Conservation (phyloP, 1,284 basidiomycete species). For the Irpex sp. region DNA sequence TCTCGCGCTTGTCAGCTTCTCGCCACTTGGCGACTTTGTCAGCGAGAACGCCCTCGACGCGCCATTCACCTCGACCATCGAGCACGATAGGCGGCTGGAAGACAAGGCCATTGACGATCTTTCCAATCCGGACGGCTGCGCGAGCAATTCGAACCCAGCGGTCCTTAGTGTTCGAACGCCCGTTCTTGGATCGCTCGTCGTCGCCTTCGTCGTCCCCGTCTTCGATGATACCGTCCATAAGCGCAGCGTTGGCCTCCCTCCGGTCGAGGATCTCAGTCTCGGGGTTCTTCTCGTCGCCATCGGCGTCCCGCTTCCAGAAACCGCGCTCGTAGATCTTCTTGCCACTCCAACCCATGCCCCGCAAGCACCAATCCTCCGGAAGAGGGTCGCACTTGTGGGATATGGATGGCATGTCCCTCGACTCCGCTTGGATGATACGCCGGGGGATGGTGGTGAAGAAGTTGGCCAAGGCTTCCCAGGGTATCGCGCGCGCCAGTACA, state of each 20-base stretch:
- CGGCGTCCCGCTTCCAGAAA: conserved; percentile 71
- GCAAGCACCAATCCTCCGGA: conserved; percentile 92
- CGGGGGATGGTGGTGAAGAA: conserved; percentile 68
- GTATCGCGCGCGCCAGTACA: conserved; percentile 73
- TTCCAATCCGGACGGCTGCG: conserved; percentile 66
- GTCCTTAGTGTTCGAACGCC: conserved; percentile 28
- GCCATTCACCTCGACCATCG: conserved; percentile 59
- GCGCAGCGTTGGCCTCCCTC: conserved; percentile 43
- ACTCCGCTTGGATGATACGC: conserved; percentile 39
- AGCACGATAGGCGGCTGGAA: conserved; percentile 31
- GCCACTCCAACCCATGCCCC: conserved; percentile 95
- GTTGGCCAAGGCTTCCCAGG: conserved; percentile 75
- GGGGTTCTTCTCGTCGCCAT: conserved; percentile 56
- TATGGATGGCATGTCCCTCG: conserved; percentile 38
- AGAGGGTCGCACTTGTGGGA: conserved; percentile 70
- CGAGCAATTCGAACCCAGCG: conserved; percentile 79
- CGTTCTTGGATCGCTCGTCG: conserved; percentile 31
- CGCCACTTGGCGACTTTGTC: conserved; percentile 71
- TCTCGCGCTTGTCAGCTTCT: conserved; percentile 59
- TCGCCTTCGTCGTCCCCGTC: conserved; percentile 55
- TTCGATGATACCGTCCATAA: conserved; percentile 79
- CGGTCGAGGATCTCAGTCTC: conserved; percentile 82
- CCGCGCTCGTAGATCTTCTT: conserved; percentile 87
- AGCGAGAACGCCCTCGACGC: conserved; percentile 65
- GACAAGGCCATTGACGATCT: conserved; percentile 74